phyloP scores from a whole-genome alignment of 495 filamentous ascomycete genomes.

The Penicillium egyptiacum region DNA sequence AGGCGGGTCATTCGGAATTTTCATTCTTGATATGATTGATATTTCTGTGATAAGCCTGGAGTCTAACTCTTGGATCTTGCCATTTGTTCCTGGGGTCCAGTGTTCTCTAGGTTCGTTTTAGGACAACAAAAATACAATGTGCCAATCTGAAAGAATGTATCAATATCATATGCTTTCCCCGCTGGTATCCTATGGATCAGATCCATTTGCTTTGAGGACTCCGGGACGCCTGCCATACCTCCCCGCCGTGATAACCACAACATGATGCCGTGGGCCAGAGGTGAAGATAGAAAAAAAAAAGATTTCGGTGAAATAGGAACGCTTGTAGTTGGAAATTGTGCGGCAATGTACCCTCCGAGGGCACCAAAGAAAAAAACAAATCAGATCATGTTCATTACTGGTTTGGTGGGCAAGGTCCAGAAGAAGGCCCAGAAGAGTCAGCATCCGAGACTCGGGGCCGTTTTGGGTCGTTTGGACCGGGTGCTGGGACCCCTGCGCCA shows the following conservation, averaged over 20 bases:
- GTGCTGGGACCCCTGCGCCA: slow-evolving; percentile 20
- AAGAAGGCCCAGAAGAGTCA: slow-evolving; percentile 14
- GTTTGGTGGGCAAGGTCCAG: slow-evolving; percentile 16
- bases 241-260: slow-evolving; percentile 3
- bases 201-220: not conserved
- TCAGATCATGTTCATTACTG: slow-evolving; percentile 14
- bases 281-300: not conserved
- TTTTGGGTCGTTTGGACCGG: slow-evolving; percentile 38
- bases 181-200: not conserved
- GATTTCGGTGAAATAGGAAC: slow-evolving; percentile 2
- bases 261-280: slow-evolving; percentile 1
- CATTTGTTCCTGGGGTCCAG: not conserved
- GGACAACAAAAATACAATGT: not conserved
- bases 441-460: slow-evolving; percentile 30
- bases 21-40: not conserved
- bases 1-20: not conserved
- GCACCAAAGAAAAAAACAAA: not conserved
- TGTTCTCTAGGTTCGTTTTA: not conserved
- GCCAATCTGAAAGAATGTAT: slow-evolving; percentile 5
- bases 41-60: too few relatives aligned
- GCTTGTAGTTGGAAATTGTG: slow-evolving; percentile 20
- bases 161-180: not conserved
- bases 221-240: slow-evolving; percentile 11
- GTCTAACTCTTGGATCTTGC: too few relatives aligned
- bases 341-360: slow-evolving; percentile 4